Evolutionary conservation across 768 basidiomycete species (phyloP), one percentile per base, ranked within the genome.

Genomic region (Xerocomus brunneocitrinus): DNA sequence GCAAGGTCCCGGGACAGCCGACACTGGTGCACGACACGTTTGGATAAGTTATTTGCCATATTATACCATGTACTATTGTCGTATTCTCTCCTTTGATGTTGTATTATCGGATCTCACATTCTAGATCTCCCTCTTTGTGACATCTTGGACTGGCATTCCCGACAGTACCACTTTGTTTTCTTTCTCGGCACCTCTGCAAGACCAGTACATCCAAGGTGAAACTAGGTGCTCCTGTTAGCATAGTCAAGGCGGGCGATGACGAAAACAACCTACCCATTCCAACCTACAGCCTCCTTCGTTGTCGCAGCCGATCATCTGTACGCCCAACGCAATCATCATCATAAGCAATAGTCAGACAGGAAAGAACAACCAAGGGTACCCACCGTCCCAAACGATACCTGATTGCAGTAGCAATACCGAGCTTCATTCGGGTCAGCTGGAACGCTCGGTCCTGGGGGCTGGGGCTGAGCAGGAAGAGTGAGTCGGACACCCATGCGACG

Each of bases 241-340:
- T 32, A 24, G 14, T 31, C 28, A 43, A 27, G 40, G 34, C 1
- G 3, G 22, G n/a, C 8, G 32, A 19, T 0, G 28, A 27, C 16
- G 14, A 47, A 47, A 8, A 32, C 30, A 40, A 76, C 88, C 67
- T 62, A 88, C 92, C 92, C 92, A 95, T 84, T 93, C 89, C 36
- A 76, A 73, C 58, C 78, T 73, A 66, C 92, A 95, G 14, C 5
- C 10, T 41, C 76, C 72, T 40, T 75, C 71, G 58, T 80, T 79
- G 64, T 95, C 92, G 62, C 92, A 95, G 14, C 76, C 92, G 56
- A 95, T 85, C 92, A 95, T 93, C 87, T 89, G 42, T 40, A 22
- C 2, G 38, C 19, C 19, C n/a, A 8, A 39, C 8, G 19, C 27
- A 16, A 31, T 19, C 44, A 31, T 30, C 14, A 45, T 16, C 14